A percentile compares a stretch with the other conserved stretches of the same genome.
Evolutionary conservation across 192 early-diverging fungal genomes (phyloP).

Genomic region (Entomortierella lignicola): DNA sequence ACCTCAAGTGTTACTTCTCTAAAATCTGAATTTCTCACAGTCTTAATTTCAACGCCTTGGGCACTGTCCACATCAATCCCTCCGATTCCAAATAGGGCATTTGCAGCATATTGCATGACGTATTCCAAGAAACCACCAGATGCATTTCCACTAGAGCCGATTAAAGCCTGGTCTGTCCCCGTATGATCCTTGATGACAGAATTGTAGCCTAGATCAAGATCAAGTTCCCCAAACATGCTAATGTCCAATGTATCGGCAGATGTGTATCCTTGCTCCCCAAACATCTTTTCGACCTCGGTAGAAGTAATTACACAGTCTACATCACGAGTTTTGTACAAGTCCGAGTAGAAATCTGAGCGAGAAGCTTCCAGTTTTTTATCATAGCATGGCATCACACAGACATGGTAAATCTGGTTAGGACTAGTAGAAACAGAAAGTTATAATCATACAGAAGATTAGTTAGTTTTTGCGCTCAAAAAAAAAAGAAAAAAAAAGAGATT

Average conservation of each 20-base stretch:
- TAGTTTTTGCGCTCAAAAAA: too few species aligned
- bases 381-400: slow-evolving; percentile 97
- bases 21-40: slow-evolving; percentile 87
- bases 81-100: slow-evolving; percentile 77
- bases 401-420: slow-evolving; percentile 90
- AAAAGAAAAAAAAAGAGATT: neutral
- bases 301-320: slow-evolving; percentile 98
- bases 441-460: too few species aligned
- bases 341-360: slow-evolving; percentile 89
- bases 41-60: slow-evolving; percentile 70
- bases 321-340: slow-evolving; percentile 86
- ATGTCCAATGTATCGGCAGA: slow-evolving; percentile 34
- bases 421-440: slow-evolving; percentile 3
- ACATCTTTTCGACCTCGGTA: slow-evolving; percentile 90
- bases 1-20: slow-evolving; percentile 71
- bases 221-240: slow-evolving; percentile 59
- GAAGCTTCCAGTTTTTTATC: slow-evolving; percentile 99
- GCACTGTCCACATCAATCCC: slow-evolving; percentile 67
- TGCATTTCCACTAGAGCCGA: slow-evolving; percentile 80
- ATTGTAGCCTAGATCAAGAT: slow-evolving; percentile 51
- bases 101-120: slow-evolving; percentile 86
- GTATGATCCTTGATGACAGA: slow-evolving; percentile 54
- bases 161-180: slow-evolving; percentile 50
- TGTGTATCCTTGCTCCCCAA: slow-evolving; percentile 70
- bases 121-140: slow-evolving; percentile 94